A percentile compares a stretch with the other conserved stretches of the same genome.
Evolutionary conservation across 139 green algal genomes (phyloP).

Genomic region (Diplosphaera chodatii): DNA sequence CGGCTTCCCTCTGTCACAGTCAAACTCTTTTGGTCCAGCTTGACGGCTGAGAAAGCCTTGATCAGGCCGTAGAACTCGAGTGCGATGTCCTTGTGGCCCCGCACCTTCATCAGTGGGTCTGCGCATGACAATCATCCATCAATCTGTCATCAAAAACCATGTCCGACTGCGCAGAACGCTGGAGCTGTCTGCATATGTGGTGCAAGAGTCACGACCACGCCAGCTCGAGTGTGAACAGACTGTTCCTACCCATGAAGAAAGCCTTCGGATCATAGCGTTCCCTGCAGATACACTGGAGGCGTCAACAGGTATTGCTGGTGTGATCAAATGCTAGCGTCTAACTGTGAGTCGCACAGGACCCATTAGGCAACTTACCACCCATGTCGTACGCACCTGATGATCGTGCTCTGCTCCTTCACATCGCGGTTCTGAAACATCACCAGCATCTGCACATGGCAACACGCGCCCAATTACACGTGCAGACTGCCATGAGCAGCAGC

Average conservation of each 20-base stretch:
- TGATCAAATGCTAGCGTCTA: too few species aligned
- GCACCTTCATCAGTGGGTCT: not conserved
- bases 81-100: not conserved
- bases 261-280: not conserved
- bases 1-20: not conserved
- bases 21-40: not conserved
- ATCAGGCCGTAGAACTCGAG: not conserved
- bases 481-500: too few species aligned
- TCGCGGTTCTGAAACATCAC: not conserved
- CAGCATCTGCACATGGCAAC: not conserved
- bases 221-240: too few species aligned
- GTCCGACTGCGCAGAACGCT: too few species aligned
- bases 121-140: too few species aligned
- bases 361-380: not conserved
- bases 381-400: not conserved
- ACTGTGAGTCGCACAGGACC: too few species aligned
- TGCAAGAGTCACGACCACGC: too few species aligned
- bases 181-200: too few species aligned
- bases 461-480: too few species aligned
- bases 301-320: too few species aligned
- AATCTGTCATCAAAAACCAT: too few species aligned
- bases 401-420: not conserved
- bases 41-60: not conserved
- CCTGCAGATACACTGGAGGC: not conserved
- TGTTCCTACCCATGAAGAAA: not conserved